Percentiles rank a stretch among this genome's conserved stretches.
Evolutionary conservation across 352 stramenopile species (phyloP).

Genomic region (Phytophthora cactorum): DNA sequence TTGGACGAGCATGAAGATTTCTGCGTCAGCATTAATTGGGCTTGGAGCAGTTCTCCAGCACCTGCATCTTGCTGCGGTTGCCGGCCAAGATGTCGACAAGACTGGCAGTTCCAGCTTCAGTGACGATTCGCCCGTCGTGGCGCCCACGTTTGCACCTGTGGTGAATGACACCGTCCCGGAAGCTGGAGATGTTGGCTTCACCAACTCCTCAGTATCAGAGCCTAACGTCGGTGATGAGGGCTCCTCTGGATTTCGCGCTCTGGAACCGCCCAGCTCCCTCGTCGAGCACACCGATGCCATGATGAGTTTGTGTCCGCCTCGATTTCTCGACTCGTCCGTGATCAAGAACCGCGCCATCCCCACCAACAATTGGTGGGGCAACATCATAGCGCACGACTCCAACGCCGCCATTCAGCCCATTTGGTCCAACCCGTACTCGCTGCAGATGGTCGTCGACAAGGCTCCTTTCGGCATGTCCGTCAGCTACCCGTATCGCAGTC

Average conservation of each 20-base stretch:
- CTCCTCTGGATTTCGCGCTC: constrained; percentile 27
- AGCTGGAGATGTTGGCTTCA: neutral
- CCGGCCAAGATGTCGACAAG: constrained; percentile 14
- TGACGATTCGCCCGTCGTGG: constrained; percentile 19
- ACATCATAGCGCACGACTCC: constrained; percentile 61
- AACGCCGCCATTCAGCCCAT: constrained; percentile 47
- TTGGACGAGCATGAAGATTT: constrained; percentile 38
- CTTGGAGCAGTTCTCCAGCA: constrained; percentile 28
- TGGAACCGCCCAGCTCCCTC: constrained; percentile 41
- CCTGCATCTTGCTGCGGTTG: constrained; percentile 19
- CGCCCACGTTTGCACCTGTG: constrained; percentile 13
- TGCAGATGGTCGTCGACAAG: constrained; percentile 47
- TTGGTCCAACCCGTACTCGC: constrained; percentile 67
- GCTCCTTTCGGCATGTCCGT: constrained; percentile 57
- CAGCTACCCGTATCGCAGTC: constrained; percentile 61
- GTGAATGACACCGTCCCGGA: constrained; percentile 11
- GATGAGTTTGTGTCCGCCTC: constrained; percentile 53
- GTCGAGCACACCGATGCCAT: constrained; percentile 65
- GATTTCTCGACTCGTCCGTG: constrained; percentile 52
- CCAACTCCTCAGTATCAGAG: constrained; percentile 10
- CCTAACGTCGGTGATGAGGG: constrained; percentile 13
- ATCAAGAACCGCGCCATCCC: constrained; percentile 60
- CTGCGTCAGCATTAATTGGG: constrained; percentile 23
- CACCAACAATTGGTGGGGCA: constrained; percentile 80
- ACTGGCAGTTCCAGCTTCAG: constrained; percentile 24